phyloP scores from a whole-genome alignment of 2,329 filamentous ascomycete species.

The Cordyceps tenuipes region DNA sequence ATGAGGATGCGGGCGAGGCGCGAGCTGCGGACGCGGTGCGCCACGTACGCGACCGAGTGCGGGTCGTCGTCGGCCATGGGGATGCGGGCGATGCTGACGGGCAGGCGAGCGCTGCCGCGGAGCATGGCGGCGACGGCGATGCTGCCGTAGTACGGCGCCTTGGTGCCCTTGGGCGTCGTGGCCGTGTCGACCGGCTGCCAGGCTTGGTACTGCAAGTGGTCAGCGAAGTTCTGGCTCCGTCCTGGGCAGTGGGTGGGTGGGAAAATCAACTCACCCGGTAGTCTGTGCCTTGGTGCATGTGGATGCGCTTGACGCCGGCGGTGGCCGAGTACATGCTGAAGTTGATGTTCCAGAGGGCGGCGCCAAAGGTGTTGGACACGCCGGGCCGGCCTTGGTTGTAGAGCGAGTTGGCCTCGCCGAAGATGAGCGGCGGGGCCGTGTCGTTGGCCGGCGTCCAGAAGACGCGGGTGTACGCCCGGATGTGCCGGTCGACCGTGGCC shows the following conservation, averaged over 20 bases:
- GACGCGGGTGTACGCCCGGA: constrained; percentile 38
- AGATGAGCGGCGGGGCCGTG: constrained; percentile 39
- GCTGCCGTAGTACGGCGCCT: constrained; percentile 57
- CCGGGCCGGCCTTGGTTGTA: constrained; percentile 54
- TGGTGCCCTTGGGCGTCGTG: constrained; percentile 44
- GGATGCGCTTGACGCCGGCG: constrained; percentile 46
- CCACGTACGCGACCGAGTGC: constrained; percentile 44
- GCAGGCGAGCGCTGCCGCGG: constrained; percentile 27
- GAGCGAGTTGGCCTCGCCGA: constrained; percentile 55
- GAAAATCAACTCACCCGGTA: constrained; percentile 44
- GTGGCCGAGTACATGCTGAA: constrained; percentile 52
- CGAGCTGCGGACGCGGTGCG: constrained; percentile 32
- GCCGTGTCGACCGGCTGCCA: constrained; percentile 52
- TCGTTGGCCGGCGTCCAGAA: constrained; percentile 13
- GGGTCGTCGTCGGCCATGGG: constrained; percentile 27
- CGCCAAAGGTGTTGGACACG: constrained; percentile 56
- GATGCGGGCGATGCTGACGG: constrained; percentile 41
- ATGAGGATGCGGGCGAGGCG: constrained; percentile 41
- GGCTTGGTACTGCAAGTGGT: not conserved
- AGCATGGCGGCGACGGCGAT: constrained; percentile 22
- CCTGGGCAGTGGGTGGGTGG: too few relatives aligned
- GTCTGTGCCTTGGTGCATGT: constrained; percentile 58
- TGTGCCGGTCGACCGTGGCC: constrained; percentile 38
- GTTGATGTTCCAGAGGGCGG: constrained; percentile 57
- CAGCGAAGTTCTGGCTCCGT: too few relatives aligned